Conservation (phyloP, 2,329 filamentous ascomycete genomes). For the Trichoderma aggressivum region DNA sequence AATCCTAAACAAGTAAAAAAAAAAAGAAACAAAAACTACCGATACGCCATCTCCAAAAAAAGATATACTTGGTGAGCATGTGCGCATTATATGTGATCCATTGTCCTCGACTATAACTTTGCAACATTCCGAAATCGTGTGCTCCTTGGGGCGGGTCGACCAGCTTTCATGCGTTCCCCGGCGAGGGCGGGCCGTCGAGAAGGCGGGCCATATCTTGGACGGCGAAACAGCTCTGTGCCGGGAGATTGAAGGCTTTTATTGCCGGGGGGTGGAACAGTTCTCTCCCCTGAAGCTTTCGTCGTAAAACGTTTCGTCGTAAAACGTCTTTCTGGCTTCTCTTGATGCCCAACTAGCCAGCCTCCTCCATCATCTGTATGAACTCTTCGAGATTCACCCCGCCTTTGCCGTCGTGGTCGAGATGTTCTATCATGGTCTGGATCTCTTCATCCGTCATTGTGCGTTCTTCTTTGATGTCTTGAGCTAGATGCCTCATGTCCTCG, state of each 20-base stretch:
- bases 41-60: constrained; percentile 13
- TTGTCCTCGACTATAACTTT: neutral
- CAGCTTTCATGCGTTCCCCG: neutral
- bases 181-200: neutral
- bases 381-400: constrained; percentile 71
- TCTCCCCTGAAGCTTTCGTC: neutral
- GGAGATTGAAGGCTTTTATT: neutral
- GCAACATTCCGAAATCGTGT: neutral
- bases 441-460: constrained; percentile 85
- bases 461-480: constrained; percentile 81
- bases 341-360: constrained; percentile 28
- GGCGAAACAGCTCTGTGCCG: neutral
- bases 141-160: neutral
- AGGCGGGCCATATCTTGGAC: neutral
- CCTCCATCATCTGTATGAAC: constrained; percentile 62
- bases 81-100: constrained; percentile 12
- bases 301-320: neutral
- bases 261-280: neutral
- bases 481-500: constrained; percentile 81
- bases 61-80: constrained; percentile 2
- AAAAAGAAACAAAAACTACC: neutral
- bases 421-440: constrained; percentile 92
- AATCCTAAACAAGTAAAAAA: constrained; percentile 8
- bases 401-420: constrained; percentile 93
- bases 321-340: neutral